Base-by-base conservation (phyloP, 805 yeast species). In the Starmerella asiatica region DNA sequence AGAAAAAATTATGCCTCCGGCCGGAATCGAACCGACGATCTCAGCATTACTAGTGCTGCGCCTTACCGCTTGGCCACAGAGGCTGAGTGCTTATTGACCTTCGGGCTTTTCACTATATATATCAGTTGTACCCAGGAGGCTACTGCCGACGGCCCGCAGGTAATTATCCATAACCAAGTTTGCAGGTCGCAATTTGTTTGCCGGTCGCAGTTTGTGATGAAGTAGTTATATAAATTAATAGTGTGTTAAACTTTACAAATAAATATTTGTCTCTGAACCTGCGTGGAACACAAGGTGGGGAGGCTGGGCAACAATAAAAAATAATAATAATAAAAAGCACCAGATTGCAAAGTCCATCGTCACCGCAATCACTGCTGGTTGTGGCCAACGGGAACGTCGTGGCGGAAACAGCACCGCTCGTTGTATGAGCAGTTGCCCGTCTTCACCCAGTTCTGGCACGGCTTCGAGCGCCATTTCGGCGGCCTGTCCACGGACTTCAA, bases 381-480 rank as follows among this genome's bases (percentile, higher is more conserved):
- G 26, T 33, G 36, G 9, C 48, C 48, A 20, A 44, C 35, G 16
- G 52, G 52, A 37, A 49, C 43, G 44, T 60, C 64, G 60, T 85
- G 96, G 56, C 79, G 82, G 66, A 86, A 85, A 56, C 94, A 83
- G 59, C 96, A 85, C 55, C 96, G 71, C 57, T 73, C 81, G 21
- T 94, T 94, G 61, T 85, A 85, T 29, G 93, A 73, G 57, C 96
- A 85, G 34, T 71, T 63, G 12, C 95, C 95, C 33, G 69, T 70
- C 54, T 76, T 78, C 18, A 74, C 55, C 94, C 94, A 85, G 58
- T 85, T 85, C 46, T 76, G 79, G 64, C 96, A 85, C 14, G 86
- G 80, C 62, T 85, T 85, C 12, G 94, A 81, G 56, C 93, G 75
- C 79, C 88, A 85, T 55, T 84, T 85, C 39, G 76, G 73, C 9